Base-by-base conservation (phyloP, 768 basidiomycete genomes). In the Lactarius quietus region DNA sequence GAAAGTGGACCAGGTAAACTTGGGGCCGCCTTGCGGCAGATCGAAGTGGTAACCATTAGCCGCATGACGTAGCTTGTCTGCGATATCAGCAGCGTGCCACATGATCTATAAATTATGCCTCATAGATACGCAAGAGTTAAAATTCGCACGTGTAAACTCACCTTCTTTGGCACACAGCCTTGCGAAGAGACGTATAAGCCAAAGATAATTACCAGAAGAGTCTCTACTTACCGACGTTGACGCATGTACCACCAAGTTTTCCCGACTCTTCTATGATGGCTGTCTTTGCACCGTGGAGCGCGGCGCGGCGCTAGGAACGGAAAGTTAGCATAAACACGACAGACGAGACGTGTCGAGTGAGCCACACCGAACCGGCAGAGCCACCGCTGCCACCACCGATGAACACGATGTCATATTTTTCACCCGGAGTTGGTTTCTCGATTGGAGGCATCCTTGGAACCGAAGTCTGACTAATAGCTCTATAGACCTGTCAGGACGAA, bases 151-250 rank as follows among this genome's bases (percentile, higher is more conserved):
- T 53, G 57, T 29, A 29, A 23, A 70, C 78, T 56, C 57, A 86
- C 93, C 82, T 97, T 99, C 80, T 99, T 99, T 18, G 97, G 97
- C 6, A 99, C 94, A 78, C 96, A 98, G 72, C 94, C 93, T 92
- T 68, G 8, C 3, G 26, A 3, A 35, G 3, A 17, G 15, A 20
- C 26, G 33, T 8, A 51, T 64, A 12, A 65, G 57, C 45, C 8
- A n/a, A 48, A n/a, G 36, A 23, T 18, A 23, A 31, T 29, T 20
- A 48, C 18, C 12, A 51, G 54, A 51, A 33, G 15, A 56, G 29
- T 14, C 31, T 6, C 36, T 39, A 81, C 91, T 69, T 70, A 91
- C 94, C 96, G 65, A 99, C 96, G 76, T 98, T 98, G 65, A 99
- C 97, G 74, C 97, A 99, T 41, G 96, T 98, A 59, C 96, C 97